Evolutionary conservation across 371 early-diverging fungal species (phyloP), one percentile per base, ranked within the genome.

Genomic region (Blakeslea trispora): DNA sequence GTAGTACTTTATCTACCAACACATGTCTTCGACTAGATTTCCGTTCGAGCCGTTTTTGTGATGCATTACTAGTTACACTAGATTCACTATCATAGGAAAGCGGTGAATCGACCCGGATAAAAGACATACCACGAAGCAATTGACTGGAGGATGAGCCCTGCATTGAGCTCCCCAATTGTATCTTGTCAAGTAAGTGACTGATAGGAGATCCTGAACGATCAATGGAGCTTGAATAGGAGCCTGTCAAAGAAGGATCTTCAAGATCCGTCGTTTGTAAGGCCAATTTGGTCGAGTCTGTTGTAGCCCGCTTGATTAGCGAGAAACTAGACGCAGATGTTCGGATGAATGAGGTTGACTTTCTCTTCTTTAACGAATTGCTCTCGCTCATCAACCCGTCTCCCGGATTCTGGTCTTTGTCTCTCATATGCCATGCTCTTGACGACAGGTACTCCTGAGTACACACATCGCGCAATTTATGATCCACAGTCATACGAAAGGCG

Each of bases 371-470:
- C 1, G 21, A 10, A 28, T 63, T 55, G 35, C 39, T 11, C n/a
- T 37, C 37, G 28, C 13, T 35, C 7, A 39, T 22, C 42, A 43
- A 48, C 5, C 34, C 17, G 6, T 17, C 3, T 11, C 9, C 19
- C 42, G 50, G 15, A 22, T 17, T 31, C 17, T 58, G 50, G 7
- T 64, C 64, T 28, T 48, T 63, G 14, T 76, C 71, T 39, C 73
- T 60, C 11, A 68, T 53, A 41, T 71, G 63, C 71, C 72, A 72
- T 1, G 74, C 65, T 50, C 73, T 44, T 18, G 78, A 68, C 0
- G 73, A 66, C n/a, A 78, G 28, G 22, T 75, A 78, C 11, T 78
- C 78, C 47, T 71, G 73, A 1, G 78, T 72, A 31, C 75, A 78
- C 0, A 75, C 78, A 59, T 75, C 78, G n/a, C 67, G 69, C 5